A percentile compares a stretch with the other conserved stretches of the same genome.
Evolutionary conservation across 2,329 filamentous ascomycete species (phyloP).

Genomic region (Paecilomyces dactylethromorphus): DNA sequence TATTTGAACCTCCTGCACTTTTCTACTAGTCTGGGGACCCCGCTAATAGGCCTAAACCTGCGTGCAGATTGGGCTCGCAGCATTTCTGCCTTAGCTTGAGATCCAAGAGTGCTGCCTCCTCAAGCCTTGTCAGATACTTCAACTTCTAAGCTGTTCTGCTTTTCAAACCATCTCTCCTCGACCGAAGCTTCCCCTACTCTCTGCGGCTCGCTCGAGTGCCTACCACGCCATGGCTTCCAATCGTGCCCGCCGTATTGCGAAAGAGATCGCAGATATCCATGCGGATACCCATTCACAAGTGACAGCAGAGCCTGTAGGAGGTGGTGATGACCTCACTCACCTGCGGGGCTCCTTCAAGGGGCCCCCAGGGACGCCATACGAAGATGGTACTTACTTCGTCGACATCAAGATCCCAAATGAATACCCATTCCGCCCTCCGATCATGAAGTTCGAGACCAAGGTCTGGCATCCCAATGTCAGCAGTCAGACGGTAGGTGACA

Average conservation of each 20-base stretch:
- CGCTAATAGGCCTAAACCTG: background rate
- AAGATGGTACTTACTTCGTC: constrained; percentile 73
- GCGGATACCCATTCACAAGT: constrained; percentile 71
- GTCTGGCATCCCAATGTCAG: constrained; percentile 98
- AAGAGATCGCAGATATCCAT: constrained; percentile 44
- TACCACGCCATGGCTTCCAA: constrained; percentile 47
- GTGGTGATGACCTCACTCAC: constrained; percentile 67
- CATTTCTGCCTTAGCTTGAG: background rate
- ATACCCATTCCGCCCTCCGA: constrained; percentile 88
- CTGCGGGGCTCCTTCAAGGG: constrained; percentile 78
- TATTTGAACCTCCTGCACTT: background rate
- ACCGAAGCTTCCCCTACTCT: constrained; percentile 3
- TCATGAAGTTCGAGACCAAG: constrained; percentile 86
- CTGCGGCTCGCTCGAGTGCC: constrained; percentile 1
- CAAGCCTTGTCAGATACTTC: background rate
- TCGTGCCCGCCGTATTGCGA: constrained; percentile 48
- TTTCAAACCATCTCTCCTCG: background rate
- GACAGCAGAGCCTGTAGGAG: constrained; percentile 55
- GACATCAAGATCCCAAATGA: constrained; percentile 81
- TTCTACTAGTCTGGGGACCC: background rate
- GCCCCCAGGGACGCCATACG: constrained; percentile 89
- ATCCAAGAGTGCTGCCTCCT: background rate
- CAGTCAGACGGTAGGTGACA: constrained; percentile 70
- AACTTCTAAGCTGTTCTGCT: background rate
- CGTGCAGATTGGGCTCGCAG: background rate